A percentile compares a stretch with the other conserved stretches of the same genome.
Conservation (phyloP, 2,329 filamentous ascomycete genomes). For the Teratosphaeria epicoccoides region DNA sequence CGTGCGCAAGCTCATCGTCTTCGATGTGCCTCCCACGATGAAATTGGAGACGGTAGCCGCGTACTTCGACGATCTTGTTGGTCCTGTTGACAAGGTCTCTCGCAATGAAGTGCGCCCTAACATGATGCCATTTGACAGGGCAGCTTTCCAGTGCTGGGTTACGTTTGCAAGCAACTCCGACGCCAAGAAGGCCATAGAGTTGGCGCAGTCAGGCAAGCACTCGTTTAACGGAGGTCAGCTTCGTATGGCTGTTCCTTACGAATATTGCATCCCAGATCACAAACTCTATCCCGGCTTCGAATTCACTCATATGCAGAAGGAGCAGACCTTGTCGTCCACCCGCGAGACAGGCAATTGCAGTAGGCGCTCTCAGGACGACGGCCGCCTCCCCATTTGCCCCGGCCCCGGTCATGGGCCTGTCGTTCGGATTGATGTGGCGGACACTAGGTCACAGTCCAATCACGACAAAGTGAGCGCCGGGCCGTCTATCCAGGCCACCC, state of each 20-base stretch:
- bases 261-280: conserved; percentile 6
- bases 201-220: not conserved
- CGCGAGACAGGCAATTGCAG: not conserved
- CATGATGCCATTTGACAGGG: not conserved
- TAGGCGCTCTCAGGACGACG: not conserved
- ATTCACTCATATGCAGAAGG: not conserved
- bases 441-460: not conserved
- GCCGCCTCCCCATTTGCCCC: not conserved
- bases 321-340: not conserved
- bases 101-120: not conserved
- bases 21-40: not conserved
- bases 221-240: not conserved
- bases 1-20: conserved; percentile 7
- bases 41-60: not conserved
- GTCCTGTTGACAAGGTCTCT: not conserved
- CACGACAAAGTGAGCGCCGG: not conserved
- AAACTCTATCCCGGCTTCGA: conserved; percentile 1
- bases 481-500: not conserved
- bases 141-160: not conserved
- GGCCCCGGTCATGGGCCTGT: not conserved
- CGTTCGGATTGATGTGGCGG: not conserved
- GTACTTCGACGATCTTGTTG: not conserved
- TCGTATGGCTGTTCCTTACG: conserved; percentile 5
- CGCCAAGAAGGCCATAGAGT: conserved; percentile 1
- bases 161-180: conserved; percentile 1